A percentile compares a stretch with the other conserved stretches of the same genome.
phyloP scores from a whole-genome alignment of 768 basidiomycete species.

The Butyriboletus loyo region DNA sequence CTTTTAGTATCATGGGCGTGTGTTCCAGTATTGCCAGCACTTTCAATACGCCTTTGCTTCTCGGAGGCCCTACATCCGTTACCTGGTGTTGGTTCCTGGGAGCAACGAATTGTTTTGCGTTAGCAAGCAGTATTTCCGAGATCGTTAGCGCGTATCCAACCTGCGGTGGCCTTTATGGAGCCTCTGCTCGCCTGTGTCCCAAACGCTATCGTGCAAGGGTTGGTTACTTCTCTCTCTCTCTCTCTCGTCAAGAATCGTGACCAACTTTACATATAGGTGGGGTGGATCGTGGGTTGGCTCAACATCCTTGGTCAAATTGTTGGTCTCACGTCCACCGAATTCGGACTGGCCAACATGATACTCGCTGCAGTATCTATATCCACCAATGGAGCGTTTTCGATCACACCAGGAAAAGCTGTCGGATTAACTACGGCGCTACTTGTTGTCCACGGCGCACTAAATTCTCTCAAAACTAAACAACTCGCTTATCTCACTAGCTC shows the following conservation, averaged over 20 bases:
- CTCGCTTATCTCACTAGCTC: conserved; percentile 33
- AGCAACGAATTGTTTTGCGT: conserved; percentile 24
- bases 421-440: conserved; percentile 41
- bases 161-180: conserved; percentile 52
- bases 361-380: conserved; percentile 26
- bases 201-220: conserved; percentile 62
- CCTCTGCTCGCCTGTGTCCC: conserved; percentile 72
- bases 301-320: conserved; percentile 25
- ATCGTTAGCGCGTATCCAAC: conserved; percentile 33
- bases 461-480: conserved; percentile 42
- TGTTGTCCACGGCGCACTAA: conserved; percentile 40
- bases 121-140: conserved; percentile 31
- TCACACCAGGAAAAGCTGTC: conserved; percentile 39
- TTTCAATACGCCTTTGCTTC: conserved; percentile 36
- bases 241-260: not conserved
- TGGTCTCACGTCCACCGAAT: conserved; percentile 34
- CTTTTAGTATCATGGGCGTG: conserved; percentile 36
- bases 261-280: conserved; percentile 17
- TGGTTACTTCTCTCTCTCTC: conserved; percentile 10
- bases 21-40: conserved; percentile 38
- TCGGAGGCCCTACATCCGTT: conserved; percentile 36
- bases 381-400: conserved; percentile 32
- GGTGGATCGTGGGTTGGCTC: conserved; percentile 35
- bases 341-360: conserved; percentile 37
- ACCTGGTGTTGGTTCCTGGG: conserved; percentile 38